These are phyloP conservation scores for Penicillium corylophilum DNA, from an alignment of 2,329 filamentous ascomycete genomes.

Conservation along the genomic window DNA sequence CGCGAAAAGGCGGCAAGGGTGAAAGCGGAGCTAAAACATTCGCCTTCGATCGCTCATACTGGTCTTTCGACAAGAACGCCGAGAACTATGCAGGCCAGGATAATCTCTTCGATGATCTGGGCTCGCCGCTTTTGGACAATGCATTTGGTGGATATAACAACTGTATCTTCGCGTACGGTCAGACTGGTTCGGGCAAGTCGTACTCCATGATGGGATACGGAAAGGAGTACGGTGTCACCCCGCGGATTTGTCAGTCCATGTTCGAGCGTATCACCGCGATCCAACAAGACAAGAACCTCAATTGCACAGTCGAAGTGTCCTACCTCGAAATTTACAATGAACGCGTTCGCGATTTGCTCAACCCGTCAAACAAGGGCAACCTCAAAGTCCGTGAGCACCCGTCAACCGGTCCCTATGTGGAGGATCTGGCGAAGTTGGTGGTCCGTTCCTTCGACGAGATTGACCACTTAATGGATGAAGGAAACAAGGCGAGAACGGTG, in stretches of 20 bases:
- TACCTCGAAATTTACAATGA: constrained; percentile 99
- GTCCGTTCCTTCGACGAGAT: constrained; percentile 94
- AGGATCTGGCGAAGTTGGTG: constrained; percentile 92
- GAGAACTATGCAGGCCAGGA: constrained; percentile 86
- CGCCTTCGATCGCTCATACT: constrained; percentile 96
- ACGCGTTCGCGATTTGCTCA: constrained; percentile 89
- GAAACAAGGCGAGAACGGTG: constrained; percentile 96
- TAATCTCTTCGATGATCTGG: constrained; percentile 82
- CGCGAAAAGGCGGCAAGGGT: constrained; percentile 59
- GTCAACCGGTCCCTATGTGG: constrained; percentile 94
- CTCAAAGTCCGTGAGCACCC: constrained; percentile 97
- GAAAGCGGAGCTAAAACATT: constrained; percentile 77
- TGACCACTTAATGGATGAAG: constrained; percentile 97
- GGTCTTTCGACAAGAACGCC: constrained; percentile 87
- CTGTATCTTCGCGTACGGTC: constrained; percentile 98
- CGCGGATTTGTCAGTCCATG: constrained; percentile 96
- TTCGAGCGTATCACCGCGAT: constrained; percentile 78
- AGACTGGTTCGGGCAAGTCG: constrained; percentile 97
- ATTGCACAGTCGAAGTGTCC: constrained; percentile 94
- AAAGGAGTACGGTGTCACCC: constrained; percentile 91
- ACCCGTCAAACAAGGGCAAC: constrained; percentile 93
- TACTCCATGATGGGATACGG: constrained; percentile 99
- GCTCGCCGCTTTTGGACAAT: constrained; percentile 89
- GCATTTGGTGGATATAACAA: constrained; percentile 99
- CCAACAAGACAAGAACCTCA: constrained; percentile 71